Conservation (phyloP, 768 basidiomycete species). For the Russula virescens region DNA sequence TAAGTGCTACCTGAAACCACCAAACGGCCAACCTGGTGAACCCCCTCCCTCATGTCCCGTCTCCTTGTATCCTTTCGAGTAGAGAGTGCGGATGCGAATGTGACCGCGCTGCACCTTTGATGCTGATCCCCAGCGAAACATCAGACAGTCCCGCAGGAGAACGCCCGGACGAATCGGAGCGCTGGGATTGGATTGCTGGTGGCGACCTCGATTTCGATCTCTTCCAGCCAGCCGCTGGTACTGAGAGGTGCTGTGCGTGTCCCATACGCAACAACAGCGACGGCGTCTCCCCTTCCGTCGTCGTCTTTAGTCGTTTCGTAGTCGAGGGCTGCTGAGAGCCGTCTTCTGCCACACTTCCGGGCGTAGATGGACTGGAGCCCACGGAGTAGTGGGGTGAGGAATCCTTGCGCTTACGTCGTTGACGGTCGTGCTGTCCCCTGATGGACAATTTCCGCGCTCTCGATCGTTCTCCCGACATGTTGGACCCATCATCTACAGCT, state of each 20-base stretch:
- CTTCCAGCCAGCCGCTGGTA: background rate
- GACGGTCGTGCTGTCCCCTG: constrained; percentile 12
- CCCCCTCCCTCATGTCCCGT: background rate
- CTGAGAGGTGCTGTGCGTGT: background rate
- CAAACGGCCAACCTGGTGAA: background rate
- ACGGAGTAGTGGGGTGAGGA: background rate
- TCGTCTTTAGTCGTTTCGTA: constrained; percentile 11
- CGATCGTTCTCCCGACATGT: background rate
- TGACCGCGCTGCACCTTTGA: constrained; percentile 22
- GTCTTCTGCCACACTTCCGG: background rate
- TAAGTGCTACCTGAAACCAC: background rate
- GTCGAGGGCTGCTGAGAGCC: background rate
- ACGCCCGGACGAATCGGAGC: background rate
- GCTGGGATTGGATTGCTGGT: background rate
- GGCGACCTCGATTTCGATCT: constrained; percentile 5
- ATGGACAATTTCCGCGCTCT: constrained; percentile 11
- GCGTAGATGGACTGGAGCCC: background rate
- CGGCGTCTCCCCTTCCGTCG: constrained; percentile 8
- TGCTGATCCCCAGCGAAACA: constrained; percentile 11
- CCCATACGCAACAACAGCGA: constrained; percentile 18
- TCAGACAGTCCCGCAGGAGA: background rate
- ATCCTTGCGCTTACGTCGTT: constrained; percentile 8
- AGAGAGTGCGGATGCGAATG: constrained; percentile 10
- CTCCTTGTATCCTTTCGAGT: constrained; percentile 19
- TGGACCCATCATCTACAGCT: background rate